phyloP scores from a whole-genome alignment of 2,329 filamentous ascomycete species.

The Zasmidium cellare region DNA sequence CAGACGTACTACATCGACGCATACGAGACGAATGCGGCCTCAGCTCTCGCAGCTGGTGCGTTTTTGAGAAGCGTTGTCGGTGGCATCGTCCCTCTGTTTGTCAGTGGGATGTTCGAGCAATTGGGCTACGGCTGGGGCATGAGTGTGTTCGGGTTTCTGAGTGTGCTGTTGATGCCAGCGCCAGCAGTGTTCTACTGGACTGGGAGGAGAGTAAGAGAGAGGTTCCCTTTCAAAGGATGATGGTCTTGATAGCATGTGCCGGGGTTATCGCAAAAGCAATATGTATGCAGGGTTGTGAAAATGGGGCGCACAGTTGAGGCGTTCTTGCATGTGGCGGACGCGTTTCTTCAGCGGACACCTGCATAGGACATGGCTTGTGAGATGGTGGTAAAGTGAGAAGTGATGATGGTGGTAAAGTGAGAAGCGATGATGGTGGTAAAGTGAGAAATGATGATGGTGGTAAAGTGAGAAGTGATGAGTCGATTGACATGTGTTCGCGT shows the following conservation, averaged over 20 bases:
- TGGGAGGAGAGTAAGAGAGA: slow-evolving; percentile 47
- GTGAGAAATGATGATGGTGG: no score
- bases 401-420: no score
- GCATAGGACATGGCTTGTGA: background rate
- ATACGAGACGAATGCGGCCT: slow-evolving; percentile 51
- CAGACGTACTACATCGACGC: slow-evolving; percentile 57
- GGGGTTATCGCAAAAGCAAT: background rate
- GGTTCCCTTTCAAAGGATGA: slow-evolving; percentile 36
- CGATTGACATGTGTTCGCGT: background rate
- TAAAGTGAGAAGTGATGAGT: background rate
- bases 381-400: background rate
- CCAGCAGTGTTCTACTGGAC: slow-evolving; percentile 51
- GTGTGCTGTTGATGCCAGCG: slow-evolving; percentile 47
- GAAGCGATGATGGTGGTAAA: no score
- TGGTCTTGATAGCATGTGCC: slow-evolving; percentile 6
- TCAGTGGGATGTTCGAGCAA: slow-evolving; percentile 42
- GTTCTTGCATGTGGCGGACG: background rate
- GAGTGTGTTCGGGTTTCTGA: slow-evolving; percentile 47
- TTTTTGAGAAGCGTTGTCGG: slow-evolving; percentile 48
- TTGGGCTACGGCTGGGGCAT: slow-evolving; percentile 52
- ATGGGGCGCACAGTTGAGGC: background rate
- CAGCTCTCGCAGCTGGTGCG: slow-evolving; percentile 49
- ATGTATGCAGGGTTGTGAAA: background rate
- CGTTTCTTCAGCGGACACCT: background rate
- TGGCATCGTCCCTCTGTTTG: slow-evolving; percentile 47